A percentile compares a stretch with the other conserved stretches of the same genome.
These are phyloP conservation scores for Ammopiptanthus mongolicus DNA, from an alignment of 306 rosid genomes.

Conservation along the genomic window DNA sequence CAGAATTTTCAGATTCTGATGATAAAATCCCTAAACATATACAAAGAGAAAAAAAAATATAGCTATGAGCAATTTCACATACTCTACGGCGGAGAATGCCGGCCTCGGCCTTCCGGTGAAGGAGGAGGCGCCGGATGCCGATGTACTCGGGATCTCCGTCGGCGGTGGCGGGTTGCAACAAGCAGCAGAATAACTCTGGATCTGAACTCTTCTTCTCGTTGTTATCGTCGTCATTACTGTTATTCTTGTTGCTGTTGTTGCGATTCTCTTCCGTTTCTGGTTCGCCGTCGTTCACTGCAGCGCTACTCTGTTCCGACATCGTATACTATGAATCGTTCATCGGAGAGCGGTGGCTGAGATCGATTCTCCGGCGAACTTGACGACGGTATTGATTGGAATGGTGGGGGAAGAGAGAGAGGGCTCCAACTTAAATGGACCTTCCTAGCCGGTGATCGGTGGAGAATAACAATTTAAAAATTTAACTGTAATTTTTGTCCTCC, in stretches of 20 bases:
- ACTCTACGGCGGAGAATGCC: constrained; percentile 48
- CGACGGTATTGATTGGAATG: background rate
- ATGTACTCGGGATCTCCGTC: constrained; percentile 55
- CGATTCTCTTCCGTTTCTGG: constrained; percentile 6
- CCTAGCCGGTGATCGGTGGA: background rate
- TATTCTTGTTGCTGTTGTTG: background rate
- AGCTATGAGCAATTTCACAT: background rate
- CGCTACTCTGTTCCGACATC: constrained; percentile 42
- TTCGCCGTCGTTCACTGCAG: constrained; percentile 27
- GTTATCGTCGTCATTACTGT: background rate
- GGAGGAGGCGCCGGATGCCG: constrained; percentile 80
- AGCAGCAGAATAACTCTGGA: constrained; percentile 66
- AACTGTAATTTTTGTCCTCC: too few species aligned
- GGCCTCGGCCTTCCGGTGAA: constrained; percentile 59
- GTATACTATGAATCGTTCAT: constrained; percentile 33
- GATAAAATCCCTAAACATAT: background rate
- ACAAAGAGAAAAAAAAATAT: too few species aligned
- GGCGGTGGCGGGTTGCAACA: constrained; percentile 62
- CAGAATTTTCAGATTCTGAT: background rate
- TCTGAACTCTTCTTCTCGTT: constrained; percentile 36
- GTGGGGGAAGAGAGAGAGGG: background rate
- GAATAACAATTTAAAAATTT: background rate
- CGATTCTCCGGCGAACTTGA: constrained; percentile 28
- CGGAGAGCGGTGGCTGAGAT: constrained; percentile 28
- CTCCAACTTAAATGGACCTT: background rate